A percentile compares a stretch with the other conserved stretches of the same genome.
phyloP scores from a whole-genome alignment of 1,139 yeast genomes.

The Protomyces arabidopsidicola region DNA sequence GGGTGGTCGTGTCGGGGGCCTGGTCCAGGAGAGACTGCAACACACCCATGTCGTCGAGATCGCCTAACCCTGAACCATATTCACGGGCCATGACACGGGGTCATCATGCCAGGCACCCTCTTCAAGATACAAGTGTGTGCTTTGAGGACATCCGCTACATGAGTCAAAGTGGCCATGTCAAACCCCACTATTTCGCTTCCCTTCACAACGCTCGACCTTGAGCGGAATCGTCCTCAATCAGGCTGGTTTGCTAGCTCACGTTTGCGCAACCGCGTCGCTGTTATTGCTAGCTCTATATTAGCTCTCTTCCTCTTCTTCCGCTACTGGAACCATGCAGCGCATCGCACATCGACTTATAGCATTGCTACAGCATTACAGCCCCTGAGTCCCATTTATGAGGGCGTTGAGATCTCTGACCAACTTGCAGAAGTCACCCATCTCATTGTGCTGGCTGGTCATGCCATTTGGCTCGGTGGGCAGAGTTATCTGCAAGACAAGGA shows the following conservation, averaged over 20 bases:
- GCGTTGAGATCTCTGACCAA: not conserved
- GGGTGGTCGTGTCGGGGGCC: not conserved
- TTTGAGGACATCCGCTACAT: too few relatives aligned
- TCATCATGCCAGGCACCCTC: too few relatives aligned
- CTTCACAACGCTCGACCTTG: constrained; percentile 8
- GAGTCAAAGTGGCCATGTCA: not conserved
- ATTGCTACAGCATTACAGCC: not conserved
- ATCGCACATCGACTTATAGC: not conserved
- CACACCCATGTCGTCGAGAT: too few relatives aligned
- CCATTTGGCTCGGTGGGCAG: constrained; percentile 52
- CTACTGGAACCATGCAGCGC: too few relatives aligned
- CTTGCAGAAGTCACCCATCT: constrained; percentile 37
- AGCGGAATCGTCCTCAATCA: not conserved
- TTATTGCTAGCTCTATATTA: not conserved
- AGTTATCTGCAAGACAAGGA: constrained; percentile 39
- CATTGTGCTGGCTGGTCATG: constrained; percentile 64
- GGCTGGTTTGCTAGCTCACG: constrained; percentile 13
- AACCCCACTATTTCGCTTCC: constrained; percentile 22
- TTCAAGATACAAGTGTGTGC: too few relatives aligned
- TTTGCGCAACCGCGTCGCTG: constrained; percentile 11
- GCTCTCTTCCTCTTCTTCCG: constrained; percentile 1
- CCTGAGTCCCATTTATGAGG: constrained; percentile 1
- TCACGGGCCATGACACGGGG: too few relatives aligned
- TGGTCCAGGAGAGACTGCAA: too few relatives aligned
- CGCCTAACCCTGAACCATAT: too few relatives aligned